Conservation (phyloP, 2,329 filamentous ascomycete genomes). For the Leptographium wingfieldii region DNA sequence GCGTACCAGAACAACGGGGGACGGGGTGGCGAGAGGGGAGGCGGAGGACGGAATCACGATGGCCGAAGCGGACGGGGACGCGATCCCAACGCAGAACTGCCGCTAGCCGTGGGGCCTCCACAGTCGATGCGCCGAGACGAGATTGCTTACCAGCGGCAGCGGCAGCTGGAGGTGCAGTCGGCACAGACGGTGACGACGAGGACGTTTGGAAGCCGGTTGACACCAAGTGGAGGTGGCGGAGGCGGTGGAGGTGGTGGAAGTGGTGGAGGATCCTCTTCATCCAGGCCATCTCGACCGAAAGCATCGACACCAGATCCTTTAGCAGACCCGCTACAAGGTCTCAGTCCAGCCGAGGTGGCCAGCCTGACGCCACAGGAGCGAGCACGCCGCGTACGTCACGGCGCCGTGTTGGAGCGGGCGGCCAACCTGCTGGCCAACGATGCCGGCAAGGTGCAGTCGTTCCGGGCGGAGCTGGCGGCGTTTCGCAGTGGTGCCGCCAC, state of each 20-base stretch:
- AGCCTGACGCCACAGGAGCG: slow-evolving; percentile 63
- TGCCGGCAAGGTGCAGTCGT: slow-evolving; percentile 57
- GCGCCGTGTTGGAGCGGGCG: slow-evolving; percentile 75
- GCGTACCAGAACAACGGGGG: slow-evolving; percentile 51
- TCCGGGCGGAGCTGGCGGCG: slow-evolving; percentile 66
- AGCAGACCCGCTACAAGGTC: slow-evolving; percentile 32
- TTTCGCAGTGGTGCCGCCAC: slow-evolving; percentile 60
- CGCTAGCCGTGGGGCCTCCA: slow-evolving; percentile 61
- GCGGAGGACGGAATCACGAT: slow-evolving; percentile 12
- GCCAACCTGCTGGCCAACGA: slow-evolving; percentile 71
- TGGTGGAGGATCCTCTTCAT: neutral
- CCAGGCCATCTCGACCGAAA: slow-evolving; percentile 9
- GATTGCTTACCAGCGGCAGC: slow-evolving; percentile 79
- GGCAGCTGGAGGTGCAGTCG: slow-evolving; percentile 83
- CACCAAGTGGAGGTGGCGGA: slow-evolving; percentile 25
- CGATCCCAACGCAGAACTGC: slow-evolving; percentile 69
- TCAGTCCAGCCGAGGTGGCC: slow-evolving; percentile 36
- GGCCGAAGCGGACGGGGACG: slow-evolving; percentile 48
- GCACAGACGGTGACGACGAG: slow-evolving; percentile 68
- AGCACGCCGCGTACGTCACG: slow-evolving; percentile 66
- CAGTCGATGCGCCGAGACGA: slow-evolving; percentile 77
- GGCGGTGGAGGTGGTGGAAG: too few species aligned
- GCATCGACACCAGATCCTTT: slow-evolving; percentile 6
- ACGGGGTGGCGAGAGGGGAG: slow-evolving; percentile 15
- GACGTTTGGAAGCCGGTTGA: slow-evolving; percentile 76